Evolutionary conservation across 2,329 filamentous ascomycete genomes (phyloP).

Genomic region (Microdochium trichocladiopsis): DNA sequence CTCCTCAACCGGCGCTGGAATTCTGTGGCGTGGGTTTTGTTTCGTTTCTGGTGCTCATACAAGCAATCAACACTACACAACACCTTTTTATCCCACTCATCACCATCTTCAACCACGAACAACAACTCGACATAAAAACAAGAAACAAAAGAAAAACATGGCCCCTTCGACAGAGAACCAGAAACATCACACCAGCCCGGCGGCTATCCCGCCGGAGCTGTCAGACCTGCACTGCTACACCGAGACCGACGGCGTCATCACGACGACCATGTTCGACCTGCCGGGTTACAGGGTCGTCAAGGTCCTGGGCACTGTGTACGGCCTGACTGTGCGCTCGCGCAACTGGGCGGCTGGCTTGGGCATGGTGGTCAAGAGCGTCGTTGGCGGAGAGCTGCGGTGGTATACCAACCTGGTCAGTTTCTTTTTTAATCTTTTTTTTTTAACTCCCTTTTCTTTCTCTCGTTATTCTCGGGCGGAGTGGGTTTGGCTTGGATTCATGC

Average conservation of each 20-base stretch:
- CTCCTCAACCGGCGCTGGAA: too few species aligned
- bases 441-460: background rate
- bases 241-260: slow-evolving; percentile 55
- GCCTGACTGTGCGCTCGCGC: slow-evolving; percentile 48
- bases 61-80: too few species aligned
- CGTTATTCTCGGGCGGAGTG: background rate
- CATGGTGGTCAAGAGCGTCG: slow-evolving; percentile 49
- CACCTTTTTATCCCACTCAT: too few species aligned
- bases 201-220: slow-evolving; percentile 29
- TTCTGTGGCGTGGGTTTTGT: too few species aligned
- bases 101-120: background rate
- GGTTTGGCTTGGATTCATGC: too few species aligned
- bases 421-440: slow-evolving; percentile 1
- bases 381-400: slow-evolving; percentile 51
- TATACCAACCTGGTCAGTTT: slow-evolving; percentile 43
- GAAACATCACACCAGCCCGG: slow-evolving; percentile 7
- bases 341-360: slow-evolving; percentile 50
- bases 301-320: slow-evolving; percentile 52
- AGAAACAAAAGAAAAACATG: background rate
- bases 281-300: slow-evolving; percentile 51
- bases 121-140: background rate
- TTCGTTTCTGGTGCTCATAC: too few species aligned
- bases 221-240: slow-evolving; percentile 51
- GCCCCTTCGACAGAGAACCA: background rate
- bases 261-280: slow-evolving; percentile 56